Base-by-base conservation (phyloP, 169 alveolate species). In the Babesia ovis region DNA sequence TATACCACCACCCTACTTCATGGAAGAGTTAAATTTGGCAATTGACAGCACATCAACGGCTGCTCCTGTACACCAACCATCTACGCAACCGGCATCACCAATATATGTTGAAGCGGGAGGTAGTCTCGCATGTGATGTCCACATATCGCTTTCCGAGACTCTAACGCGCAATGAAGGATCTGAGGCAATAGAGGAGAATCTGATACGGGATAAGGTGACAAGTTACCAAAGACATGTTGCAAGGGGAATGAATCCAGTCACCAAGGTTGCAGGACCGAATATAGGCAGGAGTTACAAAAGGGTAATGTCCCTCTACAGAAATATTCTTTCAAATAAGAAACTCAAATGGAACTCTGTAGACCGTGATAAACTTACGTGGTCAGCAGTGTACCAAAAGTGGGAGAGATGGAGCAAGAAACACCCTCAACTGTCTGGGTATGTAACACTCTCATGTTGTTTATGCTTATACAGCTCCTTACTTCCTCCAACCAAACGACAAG, bases 211-310 rank as follows among this genome's bases (percentile, higher is more conserved):
- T 37, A 77, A 68, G 70, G 45, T 53, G 22, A 37, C 39, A 20
- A 53, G 76, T 39, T 77, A 61, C 62, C 34, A 77, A 41, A 64
- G 75, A 16, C 71, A 56, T 29, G 43, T 68, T 20, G 16, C 51
- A n/a, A 48, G n/a, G 31, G 32, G 51, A 14, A 34, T 58, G 27
- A 31, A 27, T 12, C 59, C 64, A 20, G 22, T 25, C 23, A 53
- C 60, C 9, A 68, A 11, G 54, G 37, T 68, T 16, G 4, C 43
- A 6, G 16, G 58, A 57, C 80, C 77, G 14, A 43, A 77, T 18
- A 32, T 77, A 22, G 73, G 73, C 46, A 68, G 73, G 73, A 77
- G 86, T 54, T 77, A 77, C 74, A 77, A 77, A 64, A 31, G 74
- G 51, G 73, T 69, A 0, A 22, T 77, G n/a, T 68, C 79, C 23